Evolutionary conservation across 2,329 filamentous ascomycete species (phyloP), one percentile per base, ranked within the genome.

Genomic region (Claviceps maximensis): DNA sequence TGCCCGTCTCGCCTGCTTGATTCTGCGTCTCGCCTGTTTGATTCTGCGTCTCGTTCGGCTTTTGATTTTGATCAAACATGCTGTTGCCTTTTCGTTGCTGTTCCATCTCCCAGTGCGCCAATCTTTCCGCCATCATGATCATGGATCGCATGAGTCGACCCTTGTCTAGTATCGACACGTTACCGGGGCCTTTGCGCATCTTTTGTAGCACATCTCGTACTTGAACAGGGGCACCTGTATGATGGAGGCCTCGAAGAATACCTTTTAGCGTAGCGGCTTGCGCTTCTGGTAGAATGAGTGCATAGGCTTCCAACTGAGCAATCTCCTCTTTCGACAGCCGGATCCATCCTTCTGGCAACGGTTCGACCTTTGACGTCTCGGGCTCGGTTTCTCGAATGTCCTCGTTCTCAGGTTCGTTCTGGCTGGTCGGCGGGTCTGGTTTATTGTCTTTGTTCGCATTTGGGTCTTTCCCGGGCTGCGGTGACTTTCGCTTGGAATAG

Each of bases 191-290:
- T 65, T 70, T 61, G 72, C 72, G 63, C 59, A 85, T 75, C 58
- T 78, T 76, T 40, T 67, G 63, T 44, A 80, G 66, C 55, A 81
- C 61, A 41, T 84, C 76, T 52, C 78, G 76, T 19, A 89, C 69
- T 63, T 89, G 87, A 23, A 70, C 61, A 1, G 88, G 87, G 17
- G 89, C 79, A 10, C 89, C 89, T 44, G 82, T 75, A 55, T 75
- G 74, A 69, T 83, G 80, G 56, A 91, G 75, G 29, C 76, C 71
- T 56, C 77, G 70, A n/a, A 86, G 69, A 9, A 82, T 74, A 48
- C 78, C 74, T 54, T 81, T 74, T 54, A 89, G 67, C 23, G 76
- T 70, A 50, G 79, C 68, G 41, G 74, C 73, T 67, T 87, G 82
- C n/a, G 75, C 74, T 52, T 75, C 72, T 8, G 85, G 84, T 53